These are phyloP conservation scores for Pichia kudriavzevii DNA, from an alignment of 1,139 yeast genomes.

Conservation along the genomic window DNA sequence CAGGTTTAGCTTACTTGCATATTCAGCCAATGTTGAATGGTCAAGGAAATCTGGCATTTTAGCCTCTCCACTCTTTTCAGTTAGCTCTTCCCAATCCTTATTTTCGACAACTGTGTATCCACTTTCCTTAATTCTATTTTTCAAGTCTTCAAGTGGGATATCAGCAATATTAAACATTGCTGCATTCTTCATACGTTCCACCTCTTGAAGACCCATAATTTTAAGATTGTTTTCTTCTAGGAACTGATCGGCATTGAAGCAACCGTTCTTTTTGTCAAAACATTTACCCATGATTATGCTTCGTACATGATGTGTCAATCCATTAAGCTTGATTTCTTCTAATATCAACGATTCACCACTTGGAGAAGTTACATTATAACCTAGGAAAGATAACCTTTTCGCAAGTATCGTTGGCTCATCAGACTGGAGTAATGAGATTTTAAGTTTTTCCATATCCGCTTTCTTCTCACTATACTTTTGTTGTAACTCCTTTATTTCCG, in stretches of 20 bases:
- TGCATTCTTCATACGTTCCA: constrained; percentile 1
- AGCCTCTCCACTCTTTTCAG: constrained; percentile 5
- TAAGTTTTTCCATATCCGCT: constrained; percentile 3
- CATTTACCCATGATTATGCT: constrained; percentile 12
- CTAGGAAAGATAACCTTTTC: constrained; percentile 12
- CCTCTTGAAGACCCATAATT: constrained; percentile 20
- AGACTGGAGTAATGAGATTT: constrained; percentile 1
- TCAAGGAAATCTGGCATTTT: constrained; percentile 10
- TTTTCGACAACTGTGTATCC: constrained; percentile 34
- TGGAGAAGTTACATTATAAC: constrained; percentile 13
- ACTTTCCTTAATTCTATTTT: constrained; percentile 21
- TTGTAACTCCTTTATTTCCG: constrained; percentile 11
- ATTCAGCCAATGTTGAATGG: constrained; percentile 12
- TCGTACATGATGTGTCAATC: constrained; percentile 3
- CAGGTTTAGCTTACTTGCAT: constrained; percentile 25
- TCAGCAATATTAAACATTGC: constrained; percentile 3
- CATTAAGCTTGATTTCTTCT: constrained; percentile 1
- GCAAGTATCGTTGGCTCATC: constrained; percentile 10
- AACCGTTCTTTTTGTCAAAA: constrained; percentile 15
- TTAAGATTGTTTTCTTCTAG: constrained; percentile 1
- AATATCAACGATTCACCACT: constrained; percentile 5
- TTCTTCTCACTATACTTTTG: constrained; percentile 9
- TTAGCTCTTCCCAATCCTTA: constrained; percentile 23
- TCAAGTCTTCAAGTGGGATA: constrained; percentile 15
- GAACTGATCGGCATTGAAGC: constrained; percentile 3